phyloP scores from a whole-genome alignment of 2,329 filamentous ascomycete species.

The Alternaria sp. region DNA sequence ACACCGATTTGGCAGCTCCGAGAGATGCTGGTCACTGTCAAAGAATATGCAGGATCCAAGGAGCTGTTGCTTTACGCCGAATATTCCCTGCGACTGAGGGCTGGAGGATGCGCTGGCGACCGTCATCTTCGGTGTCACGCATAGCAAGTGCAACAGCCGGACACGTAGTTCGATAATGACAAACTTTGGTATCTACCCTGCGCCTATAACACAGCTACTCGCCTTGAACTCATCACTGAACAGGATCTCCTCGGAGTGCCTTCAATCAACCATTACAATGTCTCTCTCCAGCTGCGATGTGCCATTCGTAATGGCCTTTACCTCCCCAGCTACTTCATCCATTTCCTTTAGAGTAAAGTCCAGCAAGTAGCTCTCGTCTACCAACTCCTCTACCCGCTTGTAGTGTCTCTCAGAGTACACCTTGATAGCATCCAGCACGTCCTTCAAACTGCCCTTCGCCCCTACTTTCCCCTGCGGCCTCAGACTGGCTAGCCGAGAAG shows the following conservation, averaged over 20 bases:
- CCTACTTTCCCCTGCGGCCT: conserved; percentile 48
- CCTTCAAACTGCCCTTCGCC: conserved; percentile 64
- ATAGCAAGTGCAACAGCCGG: background rate
- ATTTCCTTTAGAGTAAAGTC: conserved; percentile 94
- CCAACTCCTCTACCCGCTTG: conserved; percentile 83
- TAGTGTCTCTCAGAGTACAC: conserved; percentile 95
- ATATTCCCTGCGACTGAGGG: background rate
- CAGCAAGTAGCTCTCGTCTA: conserved; percentile 92
- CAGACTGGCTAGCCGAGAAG: conserved; percentile 75
- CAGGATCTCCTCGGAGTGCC: too few relatives aligned
- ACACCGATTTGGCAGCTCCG: background rate
- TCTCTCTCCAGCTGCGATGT: conserved; percentile 31
- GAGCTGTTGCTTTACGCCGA: background rate
- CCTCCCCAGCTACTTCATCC: conserved; percentile 67
- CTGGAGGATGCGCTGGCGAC: background rate
- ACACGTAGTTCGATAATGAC: background rate
- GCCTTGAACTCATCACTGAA: background rate
- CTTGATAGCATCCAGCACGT: conserved; percentile 84
- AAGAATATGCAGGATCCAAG: background rate
- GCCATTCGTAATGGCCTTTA: conserved; percentile 35
- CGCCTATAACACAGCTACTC: background rate
- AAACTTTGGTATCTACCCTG: background rate
- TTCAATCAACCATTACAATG: conserved; percentile 42
- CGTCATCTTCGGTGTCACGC: background rate
- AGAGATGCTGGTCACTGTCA: background rate